Evolutionary conservation across 2,329 filamentous ascomycete species (phyloP), one percentile per base, ranked within the genome.

Genomic region (Xylariaceae sp.): DNA sequence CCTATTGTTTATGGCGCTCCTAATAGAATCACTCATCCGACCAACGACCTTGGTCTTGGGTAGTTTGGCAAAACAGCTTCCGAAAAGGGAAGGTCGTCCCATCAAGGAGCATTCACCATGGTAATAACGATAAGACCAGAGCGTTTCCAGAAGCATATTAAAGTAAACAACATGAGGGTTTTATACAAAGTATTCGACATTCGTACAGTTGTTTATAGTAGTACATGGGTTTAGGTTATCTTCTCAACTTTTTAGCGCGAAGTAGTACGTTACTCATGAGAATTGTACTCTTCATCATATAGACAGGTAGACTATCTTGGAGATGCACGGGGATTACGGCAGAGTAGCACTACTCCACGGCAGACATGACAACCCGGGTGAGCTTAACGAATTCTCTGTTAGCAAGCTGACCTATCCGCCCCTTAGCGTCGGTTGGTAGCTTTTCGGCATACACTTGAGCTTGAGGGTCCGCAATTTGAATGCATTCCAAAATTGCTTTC

Each of bases 391-490:
- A 73, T 53, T 74, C 72, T 13, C 59, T 49, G 16, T 58, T 58
- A 6, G 50, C 51, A 29, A 60, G 42, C 24, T 7, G n/a, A 6
- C 35, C 58, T 26, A 26, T 23, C 2, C 41, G 33, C 15, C 46
- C 42, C 32, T n/a, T 23, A 33, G 24, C 21, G 23, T 56, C 55
- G 18, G 57, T 44, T 9, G 64, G 57, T n/a, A 69, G 54, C 7
- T 63, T 53, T 11, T 35, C 29, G 3, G 62, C 67, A 24, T 73
- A 54, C 1, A 61, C 47, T 59, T 75, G 72, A 11, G 82, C 79
- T 5, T 65, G 61, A 0, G 81, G 81, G 59, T 88, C 81, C 1
- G 79, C 82, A 6, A 84, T 65, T 2, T 70, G 57, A 27, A 89
- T 72, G 64, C 85, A 88, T 0, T 72, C 69, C 64, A 78, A 74